Evolutionary conservation across 306 rosid genomes (phyloP).

Genomic region (Castanospermum australe): DNA sequence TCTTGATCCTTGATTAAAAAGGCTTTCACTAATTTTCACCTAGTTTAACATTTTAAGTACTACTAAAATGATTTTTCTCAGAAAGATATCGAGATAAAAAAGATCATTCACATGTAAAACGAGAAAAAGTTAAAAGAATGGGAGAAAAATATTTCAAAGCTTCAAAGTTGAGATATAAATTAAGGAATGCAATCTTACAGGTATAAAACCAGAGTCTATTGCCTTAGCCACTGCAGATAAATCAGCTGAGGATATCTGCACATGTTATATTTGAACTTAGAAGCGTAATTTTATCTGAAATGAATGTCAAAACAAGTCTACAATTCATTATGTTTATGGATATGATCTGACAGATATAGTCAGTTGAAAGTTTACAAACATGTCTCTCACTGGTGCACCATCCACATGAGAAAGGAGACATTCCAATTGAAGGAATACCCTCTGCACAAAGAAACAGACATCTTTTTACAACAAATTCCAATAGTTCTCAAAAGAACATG

Average conservation of each 20-base stretch:
- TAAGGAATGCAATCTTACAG: slow-evolving; percentile 56
- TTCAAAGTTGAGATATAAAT: slow-evolving; percentile 21
- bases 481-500: not conserved
- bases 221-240: slow-evolving; percentile 65
- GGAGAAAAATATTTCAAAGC: not conserved
- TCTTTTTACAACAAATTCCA: slow-evolving; percentile 7
- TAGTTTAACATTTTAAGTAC: slow-evolving; percentile 7
- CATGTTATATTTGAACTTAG: slow-evolving; percentile 26
- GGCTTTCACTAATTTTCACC: not conserved
- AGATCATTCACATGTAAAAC: not conserved
- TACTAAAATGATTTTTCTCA: not conserved
- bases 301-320: not conserved
- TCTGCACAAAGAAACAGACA: slow-evolving; percentile 50
- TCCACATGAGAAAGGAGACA: slow-evolving; percentile 95
- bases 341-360: slow-evolving; percentile 12
- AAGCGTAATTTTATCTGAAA: slow-evolving; percentile 10
- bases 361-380: slow-evolving; percentile 44
- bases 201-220: slow-evolving; percentile 73
- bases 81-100: not conserved
- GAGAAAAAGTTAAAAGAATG: not conserved
- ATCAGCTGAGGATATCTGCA: slow-evolving; percentile 76
- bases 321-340: not conserved
- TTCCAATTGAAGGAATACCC: slow-evolving; percentile 91
- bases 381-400: slow-evolving; percentile 73
- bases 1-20: not conserved